phyloP scores from a whole-genome alignment of 2,329 filamentous ascomycete genomes.

The Dactylellina cionopaga region DNA sequence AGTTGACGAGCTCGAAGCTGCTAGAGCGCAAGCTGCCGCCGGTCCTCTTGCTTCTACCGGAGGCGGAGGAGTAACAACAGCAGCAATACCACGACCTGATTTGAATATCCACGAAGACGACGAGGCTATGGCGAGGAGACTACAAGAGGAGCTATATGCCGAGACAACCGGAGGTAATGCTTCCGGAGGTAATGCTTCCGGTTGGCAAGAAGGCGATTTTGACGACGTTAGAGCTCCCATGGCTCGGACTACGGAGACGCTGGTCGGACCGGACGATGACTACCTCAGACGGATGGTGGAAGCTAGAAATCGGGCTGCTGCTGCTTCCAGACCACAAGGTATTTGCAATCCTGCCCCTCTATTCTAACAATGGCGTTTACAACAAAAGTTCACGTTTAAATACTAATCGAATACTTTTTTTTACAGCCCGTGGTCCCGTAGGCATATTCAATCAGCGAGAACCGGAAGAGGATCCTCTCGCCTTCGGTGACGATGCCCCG shows the following conservation, averaged over 20 bases:
- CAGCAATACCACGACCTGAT: conserved; percentile 57
- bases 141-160: conserved; percentile 91
- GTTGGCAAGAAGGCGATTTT: conserved; percentile 60
- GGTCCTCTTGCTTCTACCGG: conserved; percentile 58
- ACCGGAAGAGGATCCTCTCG: conserved; percentile 64
- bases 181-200: conserved; percentile 59
- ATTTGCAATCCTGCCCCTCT: background rate
- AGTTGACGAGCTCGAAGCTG: conserved; percentile 53
- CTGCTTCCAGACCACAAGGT: conserved; percentile 14
- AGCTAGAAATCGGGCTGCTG: conserved; percentile 2
- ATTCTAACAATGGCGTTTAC: background rate
- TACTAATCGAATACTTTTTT: background rate
- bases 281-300: conserved; percentile 45
- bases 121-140: conserved; percentile 85
- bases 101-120: conserved; percentile 78
- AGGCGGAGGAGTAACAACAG: conserved; percentile 58
- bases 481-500: conserved; percentile 65
- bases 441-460: conserved; percentile 77
- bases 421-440: conserved; percentile 31
- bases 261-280: conserved; percentile 76
- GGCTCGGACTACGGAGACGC: conserved; percentile 86
- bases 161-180: conserved; percentile 61
- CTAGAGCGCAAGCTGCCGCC: conserved; percentile 55
- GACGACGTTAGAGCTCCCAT: conserved; percentile 88
- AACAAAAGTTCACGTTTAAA: background rate